A percentile compares a stretch with the other conserved stretches of the same genome.
Conservation (phyloP, 208 protist genomes). For the Paratrypanosoma confusum region DNA sequence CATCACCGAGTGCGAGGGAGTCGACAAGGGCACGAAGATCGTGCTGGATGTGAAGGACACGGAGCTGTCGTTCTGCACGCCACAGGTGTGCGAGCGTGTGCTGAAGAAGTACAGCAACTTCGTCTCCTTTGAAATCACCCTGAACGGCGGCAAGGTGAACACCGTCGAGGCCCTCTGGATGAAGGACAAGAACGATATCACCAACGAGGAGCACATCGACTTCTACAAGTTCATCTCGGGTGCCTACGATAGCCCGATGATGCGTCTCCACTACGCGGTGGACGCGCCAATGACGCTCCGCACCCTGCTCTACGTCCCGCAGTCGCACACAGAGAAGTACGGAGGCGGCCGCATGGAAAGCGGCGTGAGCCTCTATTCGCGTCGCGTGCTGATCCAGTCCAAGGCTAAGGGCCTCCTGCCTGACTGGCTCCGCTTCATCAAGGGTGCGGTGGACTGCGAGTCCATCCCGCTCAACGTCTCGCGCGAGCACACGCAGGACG, state of each 20-base stretch:
- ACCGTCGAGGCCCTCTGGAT: conserved; percentile 96
- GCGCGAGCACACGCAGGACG: conserved; percentile 96
- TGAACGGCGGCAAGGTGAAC: conserved; percentile 93
- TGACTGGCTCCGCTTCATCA: conserved; percentile 96
- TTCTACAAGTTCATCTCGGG: conserved; percentile 96
- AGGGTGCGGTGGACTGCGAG: conserved; percentile 96
- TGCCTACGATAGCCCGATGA: conserved; percentile 89
- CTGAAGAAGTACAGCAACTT: conserved; percentile 98
- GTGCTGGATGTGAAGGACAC: conserved; percentile 93
- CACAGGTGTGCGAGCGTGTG: conserved; percentile 87
- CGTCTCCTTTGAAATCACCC: conserved; percentile 92
- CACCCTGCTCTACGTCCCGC: conserved; percentile 93
- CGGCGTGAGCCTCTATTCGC: conserved; percentile 91
- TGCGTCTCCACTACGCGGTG: conserved; percentile 90
- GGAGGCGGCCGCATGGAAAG: conserved; percentile 92
- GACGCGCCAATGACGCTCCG: conserved; percentile 94
- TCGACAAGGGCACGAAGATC: conserved; percentile 95
- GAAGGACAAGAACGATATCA: conserved; percentile 86
- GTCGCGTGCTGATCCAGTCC: conserved; percentile 93
- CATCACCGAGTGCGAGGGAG: conserved; percentile 90
- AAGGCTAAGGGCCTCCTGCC: conserved; percentile 92
- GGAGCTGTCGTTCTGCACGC: conserved; percentile 88
- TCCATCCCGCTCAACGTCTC: conserved; percentile 97
- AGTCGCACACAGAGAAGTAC: conserved; percentile 95
- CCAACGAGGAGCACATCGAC: conserved; percentile 92